A percentile compares a stretch with the other conserved stretches of the same genome.
phyloP scores from a whole-genome alignment of 2,329 filamentous ascomycete species.

The Coniochaeta sp. region DNA sequence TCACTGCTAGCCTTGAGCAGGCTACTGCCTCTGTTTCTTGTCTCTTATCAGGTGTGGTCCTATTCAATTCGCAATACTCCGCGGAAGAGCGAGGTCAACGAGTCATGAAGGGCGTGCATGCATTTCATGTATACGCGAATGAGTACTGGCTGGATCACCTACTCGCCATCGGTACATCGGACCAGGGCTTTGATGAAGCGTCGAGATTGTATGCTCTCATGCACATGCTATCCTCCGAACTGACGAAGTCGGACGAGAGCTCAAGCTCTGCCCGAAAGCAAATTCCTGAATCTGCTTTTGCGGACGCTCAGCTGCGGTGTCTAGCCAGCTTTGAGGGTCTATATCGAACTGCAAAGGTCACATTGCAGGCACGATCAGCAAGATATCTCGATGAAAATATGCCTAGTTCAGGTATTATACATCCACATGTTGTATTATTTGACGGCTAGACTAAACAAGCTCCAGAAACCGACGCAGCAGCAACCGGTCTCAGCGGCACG shows the following conservation, averaged over 20 bases:
- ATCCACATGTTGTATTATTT: background rate
- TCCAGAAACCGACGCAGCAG: background rate
- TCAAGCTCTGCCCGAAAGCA: background rate
- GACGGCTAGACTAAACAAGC: background rate
- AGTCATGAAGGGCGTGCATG: conserved; percentile 20
- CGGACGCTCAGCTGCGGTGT: background rate
- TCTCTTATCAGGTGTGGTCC: conserved; percentile 15
- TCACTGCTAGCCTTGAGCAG: conserved; percentile 11
- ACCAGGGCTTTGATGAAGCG: background rate
- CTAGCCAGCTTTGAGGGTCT: background rate
- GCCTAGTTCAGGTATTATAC: background rate
- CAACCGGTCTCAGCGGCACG: background rate
- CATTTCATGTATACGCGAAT: conserved; percentile 20
- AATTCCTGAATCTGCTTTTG: background rate
- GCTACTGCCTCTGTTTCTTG: conserved; percentile 14
- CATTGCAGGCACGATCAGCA: background rate
- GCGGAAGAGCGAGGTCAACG: conserved; percentile 4
- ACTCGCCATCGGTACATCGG: conserved; percentile 5
- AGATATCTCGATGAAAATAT: background rate
- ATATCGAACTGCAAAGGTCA: background rate
- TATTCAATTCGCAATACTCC: conserved; percentile 4
- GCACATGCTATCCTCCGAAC: background rate
- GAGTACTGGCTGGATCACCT: conserved; percentile 23
- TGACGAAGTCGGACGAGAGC: background rate
- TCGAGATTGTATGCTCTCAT: conserved; percentile 2